Conservation (phyloP, 1,139 yeast species). For the Suhomyces atakaporum region DNA sequence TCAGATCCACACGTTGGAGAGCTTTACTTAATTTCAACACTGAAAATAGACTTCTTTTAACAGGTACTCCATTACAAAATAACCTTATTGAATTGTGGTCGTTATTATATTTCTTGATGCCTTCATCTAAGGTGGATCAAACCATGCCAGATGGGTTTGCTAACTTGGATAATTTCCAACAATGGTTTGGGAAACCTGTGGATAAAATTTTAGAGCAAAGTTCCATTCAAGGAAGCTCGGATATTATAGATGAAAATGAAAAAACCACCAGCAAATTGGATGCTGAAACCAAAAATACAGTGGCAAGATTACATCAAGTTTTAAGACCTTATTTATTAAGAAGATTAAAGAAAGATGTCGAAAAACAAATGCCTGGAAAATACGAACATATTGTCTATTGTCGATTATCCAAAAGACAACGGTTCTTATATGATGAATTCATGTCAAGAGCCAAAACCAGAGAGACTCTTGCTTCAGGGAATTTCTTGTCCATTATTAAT, state of each 20-base stretch:
- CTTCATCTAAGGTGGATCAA: slow-evolving; percentile 70
- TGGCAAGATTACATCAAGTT: slow-evolving; percentile 87
- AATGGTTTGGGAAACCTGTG: slow-evolving; percentile 97
- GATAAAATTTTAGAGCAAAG: slow-evolving; percentile 79
- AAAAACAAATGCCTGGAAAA: slow-evolving; percentile 98
- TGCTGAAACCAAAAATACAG: slow-evolving; percentile 80
- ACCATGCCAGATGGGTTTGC: slow-evolving; percentile 96
- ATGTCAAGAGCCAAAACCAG: slow-evolving; percentile 96
- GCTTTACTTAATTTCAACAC: slow-evolving; percentile 92
- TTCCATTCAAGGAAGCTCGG: slow-evolving; percentile 48
- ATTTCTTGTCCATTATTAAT: slow-evolving; percentile 90
- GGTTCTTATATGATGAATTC: slow-evolving; percentile 92
- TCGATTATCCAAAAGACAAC: slow-evolving; percentile 86
- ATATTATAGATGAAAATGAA: slow-evolving; percentile 46
- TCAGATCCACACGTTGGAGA: slow-evolving; percentile 96
- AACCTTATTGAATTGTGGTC: slow-evolving; percentile 95
- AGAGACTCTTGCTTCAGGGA: slow-evolving; percentile 92
- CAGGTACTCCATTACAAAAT: slow-evolving; percentile 96
- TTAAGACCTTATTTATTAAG: slow-evolving; percentile 88
- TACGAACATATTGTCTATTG: slow-evolving; percentile 94
- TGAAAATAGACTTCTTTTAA: slow-evolving; percentile 78
- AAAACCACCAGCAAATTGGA: slow-evolving; percentile 42
- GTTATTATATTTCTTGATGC: slow-evolving; percentile 90
- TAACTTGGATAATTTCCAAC: slow-evolving; percentile 90
- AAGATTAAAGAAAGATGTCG: slow-evolving; percentile 94